phyloP scores from a whole-genome alignment of 306 rosid genomes.

The Trichosanthes cucumerina region DNA sequence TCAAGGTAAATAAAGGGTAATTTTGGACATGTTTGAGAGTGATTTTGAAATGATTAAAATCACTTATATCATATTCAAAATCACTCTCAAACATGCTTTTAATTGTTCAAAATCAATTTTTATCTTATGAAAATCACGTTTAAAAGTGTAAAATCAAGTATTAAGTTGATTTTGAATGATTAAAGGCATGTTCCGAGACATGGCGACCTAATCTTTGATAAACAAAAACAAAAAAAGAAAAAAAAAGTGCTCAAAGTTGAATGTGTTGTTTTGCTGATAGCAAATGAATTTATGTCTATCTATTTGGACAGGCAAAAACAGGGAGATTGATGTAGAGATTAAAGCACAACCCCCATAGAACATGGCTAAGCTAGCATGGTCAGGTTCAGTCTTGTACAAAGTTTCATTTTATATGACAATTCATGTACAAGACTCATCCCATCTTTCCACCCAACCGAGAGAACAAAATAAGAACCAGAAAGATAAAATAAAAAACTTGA shows the following conservation, averaged over 20 bases:
- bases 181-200: not conserved
- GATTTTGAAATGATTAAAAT: too few relatives aligned
- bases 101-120: too few relatives aligned
- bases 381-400: slow-evolving; percentile 78
- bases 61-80: too few relatives aligned
- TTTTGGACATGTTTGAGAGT: not conserved
- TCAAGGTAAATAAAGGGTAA: slow-evolving; percentile 50
- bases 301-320: slow-evolving; percentile 57
- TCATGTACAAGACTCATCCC: slow-evolving; percentile 55
- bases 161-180: too few relatives aligned
- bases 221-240: not conserved
- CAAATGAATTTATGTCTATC: slow-evolving; percentile 20
- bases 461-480: not conserved
- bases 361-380: slow-evolving; percentile 51
- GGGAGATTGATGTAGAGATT: slow-evolving; percentile 46
- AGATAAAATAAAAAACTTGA: not conserved
- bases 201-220: not conserved
- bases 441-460: slow-evolving; percentile 24
- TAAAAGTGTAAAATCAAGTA: too few relatives aligned
- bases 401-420: slow-evolving; percentile 50
- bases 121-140: too few relatives aligned
- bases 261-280: slow-evolving; percentile 11
- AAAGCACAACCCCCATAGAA: slow-evolving; percentile 44
- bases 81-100: too few relatives aligned
- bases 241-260: not conserved